Evolutionary conservation across 768 basidiomycete species (phyloP), one percentile per base, ranked within the genome.

Genomic region (Tulasnella sp.): DNA sequence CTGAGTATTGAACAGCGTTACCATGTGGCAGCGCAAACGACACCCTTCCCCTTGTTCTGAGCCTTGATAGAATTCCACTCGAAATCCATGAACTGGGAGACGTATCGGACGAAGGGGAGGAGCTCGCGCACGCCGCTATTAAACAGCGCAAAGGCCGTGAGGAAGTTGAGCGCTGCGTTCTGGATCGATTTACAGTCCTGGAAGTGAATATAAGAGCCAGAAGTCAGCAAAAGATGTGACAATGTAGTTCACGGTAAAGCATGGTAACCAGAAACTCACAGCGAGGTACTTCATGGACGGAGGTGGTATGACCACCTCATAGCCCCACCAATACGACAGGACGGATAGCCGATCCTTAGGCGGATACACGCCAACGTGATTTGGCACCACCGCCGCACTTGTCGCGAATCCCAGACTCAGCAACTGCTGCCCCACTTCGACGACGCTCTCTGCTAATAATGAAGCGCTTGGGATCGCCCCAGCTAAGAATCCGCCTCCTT

Each of bases 21-120:
- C 87, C 90, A 93, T n/a, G 90, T 94, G 4, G 90, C 85, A 51
- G 88, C 85, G 67, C 90, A 89, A 32, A 93, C 82, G 38, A 92
- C 91, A 19, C 90, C 90, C 66, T 80, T 69, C 0, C 90, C 89
- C 52, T 73, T 66, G 65, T 92, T 77, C 65, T 84, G 80, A 21
- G 67, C 72, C 66, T 79, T 76, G 68, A 93, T 86, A 42, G 76
- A 58, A 48, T 70, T 72, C 75, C 82, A 90, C 67, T 94, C 88
- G 45, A 79, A 81, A 64, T 92, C 85, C 64, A 87, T 73, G 70
- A 81, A 92, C 63, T 85, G 84, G 15, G 85, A 75, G 52, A 90
- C 81, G 72, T 90, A 92, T 29, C 88, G 86, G 65, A 89, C 75
- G 68, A 90, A 88, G 0, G 90, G 90, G 1, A 92, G 73, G 45